Evolutionary conservation across 306 rosid genomes (phyloP).

Genomic region (Cicer pinnatifidum): DNA sequence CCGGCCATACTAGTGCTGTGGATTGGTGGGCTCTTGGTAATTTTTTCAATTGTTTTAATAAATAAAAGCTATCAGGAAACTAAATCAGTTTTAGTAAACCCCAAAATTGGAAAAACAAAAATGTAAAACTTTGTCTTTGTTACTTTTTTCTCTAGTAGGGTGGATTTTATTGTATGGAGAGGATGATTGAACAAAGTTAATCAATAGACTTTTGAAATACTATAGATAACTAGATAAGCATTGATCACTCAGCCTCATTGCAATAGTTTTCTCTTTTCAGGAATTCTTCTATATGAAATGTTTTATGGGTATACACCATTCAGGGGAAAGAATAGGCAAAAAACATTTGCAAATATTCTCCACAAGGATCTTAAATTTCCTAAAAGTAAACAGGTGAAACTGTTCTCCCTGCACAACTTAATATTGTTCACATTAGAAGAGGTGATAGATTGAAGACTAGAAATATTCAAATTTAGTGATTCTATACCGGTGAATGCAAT

Average conservation of each 20-base stretch:
- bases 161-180: no score
- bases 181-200: no score
- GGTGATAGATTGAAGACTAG: not conserved
- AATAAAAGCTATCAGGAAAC: slow-evolving; percentile 5
- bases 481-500: not conserved
- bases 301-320: slow-evolving; percentile 91
- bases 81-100: slow-evolving; percentile 5
- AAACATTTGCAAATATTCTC: slow-evolving; percentile 86
- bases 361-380: slow-evolving; percentile 94
- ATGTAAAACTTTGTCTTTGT: not conserved
- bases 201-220: no score
- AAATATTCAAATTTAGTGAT: not conserved
- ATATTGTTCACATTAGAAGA: not conserved
- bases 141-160: no score
- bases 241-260: no score
- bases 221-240: no score
- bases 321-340: slow-evolving; percentile 92
- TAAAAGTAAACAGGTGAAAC: slow-evolving; percentile 64
- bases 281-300: slow-evolving; percentile 92
- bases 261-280: slow-evolving; percentile 37
- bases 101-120: not conserved
- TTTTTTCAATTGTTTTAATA: slow-evolving; percentile 30
- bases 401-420: slow-evolving; percentile 2
- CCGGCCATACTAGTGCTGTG: slow-evolving; percentile 96
- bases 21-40: slow-evolving; percentile 99